phyloP scores from a whole-genome alignment of 2,329 filamentous ascomycete genomes.

The Stachybotrys elegans region DNA sequence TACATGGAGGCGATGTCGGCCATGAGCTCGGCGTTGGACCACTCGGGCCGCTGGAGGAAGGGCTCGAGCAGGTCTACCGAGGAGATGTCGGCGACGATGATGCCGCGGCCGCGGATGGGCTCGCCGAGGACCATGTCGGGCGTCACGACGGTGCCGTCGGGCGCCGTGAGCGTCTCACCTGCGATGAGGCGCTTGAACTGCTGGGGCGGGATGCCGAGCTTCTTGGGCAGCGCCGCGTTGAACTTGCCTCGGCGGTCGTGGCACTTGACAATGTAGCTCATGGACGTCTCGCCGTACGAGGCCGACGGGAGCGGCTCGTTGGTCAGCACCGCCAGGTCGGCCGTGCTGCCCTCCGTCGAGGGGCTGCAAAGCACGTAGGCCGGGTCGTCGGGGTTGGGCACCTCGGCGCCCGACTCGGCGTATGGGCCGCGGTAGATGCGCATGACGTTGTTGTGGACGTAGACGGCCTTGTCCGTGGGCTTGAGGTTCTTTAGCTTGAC shows the following conservation, averaged over 20 bases:
- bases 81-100: slow-evolving; percentile 78
- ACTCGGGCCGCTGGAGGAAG: slow-evolving; percentile 68
- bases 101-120: slow-evolving; percentile 61
- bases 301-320: slow-evolving; percentile 58
- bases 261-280: slow-evolving; percentile 83
- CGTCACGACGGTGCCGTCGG: slow-evolving; percentile 65
- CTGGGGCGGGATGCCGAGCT: slow-evolving; percentile 54
- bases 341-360: slow-evolving; percentile 5
- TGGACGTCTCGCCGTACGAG: slow-evolving; percentile 57
- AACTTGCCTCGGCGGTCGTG: slow-evolving; percentile 79
- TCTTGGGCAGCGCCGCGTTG: slow-evolving; percentile 56
- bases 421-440: slow-evolving; percentile 63
- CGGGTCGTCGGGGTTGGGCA: slow-evolving; percentile 14
- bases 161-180: slow-evolving; percentile 59
- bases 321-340: slow-evolving; percentile 12
- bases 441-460: slow-evolving; percentile 60
- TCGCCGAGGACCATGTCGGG: slow-evolving; percentile 82
- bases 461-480: slow-evolving; percentile 41
- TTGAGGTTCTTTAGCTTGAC: slow-evolving; percentile 21
- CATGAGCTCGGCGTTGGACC: slow-evolving; percentile 61
- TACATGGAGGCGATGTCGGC: slow-evolving; percentile 62
- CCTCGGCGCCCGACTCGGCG: slow-evolving; percentile 11
- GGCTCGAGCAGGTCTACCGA: slow-evolving; percentile 63
- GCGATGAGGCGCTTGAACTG: slow-evolving; percentile 56
- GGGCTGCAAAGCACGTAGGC: slow-evolving; percentile 22